These are phyloP conservation scores for Backusella luteola DNA, from an alignment of 192 early-diverging fungal genomes.

Conservation along the genomic window DNA sequence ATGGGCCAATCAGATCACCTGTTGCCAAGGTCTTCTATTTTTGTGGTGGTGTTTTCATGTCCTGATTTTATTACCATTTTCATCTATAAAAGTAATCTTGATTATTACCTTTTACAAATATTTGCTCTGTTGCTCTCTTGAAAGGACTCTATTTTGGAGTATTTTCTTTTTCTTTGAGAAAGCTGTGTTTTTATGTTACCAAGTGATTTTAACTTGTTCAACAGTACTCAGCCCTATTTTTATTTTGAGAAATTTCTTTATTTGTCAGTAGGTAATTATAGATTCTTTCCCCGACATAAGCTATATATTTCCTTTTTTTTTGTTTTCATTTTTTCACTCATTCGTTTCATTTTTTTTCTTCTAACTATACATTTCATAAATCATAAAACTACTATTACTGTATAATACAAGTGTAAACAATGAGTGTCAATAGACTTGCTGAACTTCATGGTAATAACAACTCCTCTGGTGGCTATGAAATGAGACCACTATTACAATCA, in stretches of 20 bases:
- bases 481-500: conserved; percentile 36
- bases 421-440: conserved; percentile 29
- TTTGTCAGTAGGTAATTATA: conserved; percentile 5
- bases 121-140: too few relatives aligned
- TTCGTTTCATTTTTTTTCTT: conserved; percentile 9
- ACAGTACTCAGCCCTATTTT: conserved; percentile 1
- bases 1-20: not conserved
- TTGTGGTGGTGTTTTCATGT: not conserved
- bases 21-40: not conserved
- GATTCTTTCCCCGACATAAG: conserved; percentile 1
- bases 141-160: not conserved
- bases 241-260: not conserved
- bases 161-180: not conserved
- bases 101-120: not conserved
- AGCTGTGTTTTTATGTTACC: not conserved
- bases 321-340: not conserved
- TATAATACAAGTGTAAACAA: not conserved
- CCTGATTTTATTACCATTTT: too few relatives aligned
- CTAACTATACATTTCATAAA: not conserved
- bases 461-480: conserved; percentile 21
- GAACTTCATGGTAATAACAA: conserved; percentile 7
- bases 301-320: conserved; percentile 12
- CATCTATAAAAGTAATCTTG: too few relatives aligned
- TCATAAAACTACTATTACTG: not conserved
- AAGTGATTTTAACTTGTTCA: not conserved